phyloP scores from a whole-genome alignment of 2,329 filamentous ascomycete species.

The Verticillium dahliae region DNA sequence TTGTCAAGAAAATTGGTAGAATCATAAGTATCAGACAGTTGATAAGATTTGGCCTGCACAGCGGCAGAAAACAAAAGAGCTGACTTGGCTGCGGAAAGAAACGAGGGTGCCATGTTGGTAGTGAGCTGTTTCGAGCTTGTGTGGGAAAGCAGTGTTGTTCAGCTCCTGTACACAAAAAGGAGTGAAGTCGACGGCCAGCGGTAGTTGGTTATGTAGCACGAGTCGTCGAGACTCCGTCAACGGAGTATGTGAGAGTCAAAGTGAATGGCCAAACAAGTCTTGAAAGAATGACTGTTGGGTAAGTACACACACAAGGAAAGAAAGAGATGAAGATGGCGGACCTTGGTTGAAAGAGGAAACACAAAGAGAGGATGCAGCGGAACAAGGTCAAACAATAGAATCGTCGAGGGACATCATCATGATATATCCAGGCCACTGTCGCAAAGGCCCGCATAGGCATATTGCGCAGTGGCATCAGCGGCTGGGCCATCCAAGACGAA shows the following conservation, averaged over 20 bases:
- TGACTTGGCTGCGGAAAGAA: constrained; percentile 10
- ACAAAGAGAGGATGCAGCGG: not conserved
- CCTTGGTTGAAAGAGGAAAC: not conserved
- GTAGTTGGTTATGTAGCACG: not conserved
- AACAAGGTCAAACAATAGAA: not conserved
- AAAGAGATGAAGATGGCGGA: not conserved
- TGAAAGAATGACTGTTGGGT: not conserved
- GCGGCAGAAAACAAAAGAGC: constrained; percentile 7
- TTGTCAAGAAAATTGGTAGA: constrained; percentile 39
- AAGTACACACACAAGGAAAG: not conserved
- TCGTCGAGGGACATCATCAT: not conserved
- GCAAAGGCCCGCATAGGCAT: not conserved
- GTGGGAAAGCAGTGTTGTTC: not conserved
- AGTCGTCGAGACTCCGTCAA: constrained; percentile 1
- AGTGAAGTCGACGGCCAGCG: not conserved
- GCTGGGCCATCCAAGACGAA: not conserved
- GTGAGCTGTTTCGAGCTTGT: not conserved
- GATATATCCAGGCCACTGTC: not conserved
- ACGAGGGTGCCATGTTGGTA: constrained; percentile 9
- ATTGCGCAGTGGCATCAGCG: not conserved
- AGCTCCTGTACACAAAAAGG: not conserved
- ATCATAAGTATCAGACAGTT: constrained; percentile 11
- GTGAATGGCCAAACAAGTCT: not conserved
- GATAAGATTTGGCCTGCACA: constrained; percentile 6
- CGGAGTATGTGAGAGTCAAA: not conserved